phyloP scores from a whole-genome alignment of 139 green algal species.

The Chlorella sp. region DNA sequence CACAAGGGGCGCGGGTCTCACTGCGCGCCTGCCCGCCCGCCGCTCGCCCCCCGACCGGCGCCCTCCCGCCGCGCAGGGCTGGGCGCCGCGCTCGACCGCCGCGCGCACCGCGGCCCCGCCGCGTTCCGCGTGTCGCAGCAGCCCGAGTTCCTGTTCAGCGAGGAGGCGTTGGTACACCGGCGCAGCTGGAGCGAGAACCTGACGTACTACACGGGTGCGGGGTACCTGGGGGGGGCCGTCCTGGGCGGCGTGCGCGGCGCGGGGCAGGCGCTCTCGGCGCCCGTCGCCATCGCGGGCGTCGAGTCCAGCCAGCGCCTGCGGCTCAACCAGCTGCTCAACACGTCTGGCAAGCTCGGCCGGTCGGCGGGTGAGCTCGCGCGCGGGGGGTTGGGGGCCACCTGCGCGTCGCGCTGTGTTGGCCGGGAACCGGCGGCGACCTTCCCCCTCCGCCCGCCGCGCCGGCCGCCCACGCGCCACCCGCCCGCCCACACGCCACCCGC shows the following conservation, averaged over 20 bases:
- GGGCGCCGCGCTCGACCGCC: conserved; percentile 35
- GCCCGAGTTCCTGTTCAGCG: conserved; percentile 89
- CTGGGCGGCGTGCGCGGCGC: conserved; percentile 51
- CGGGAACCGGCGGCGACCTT: too few relatives aligned
- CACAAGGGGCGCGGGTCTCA: too few relatives aligned
- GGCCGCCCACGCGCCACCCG: too few relatives aligned
- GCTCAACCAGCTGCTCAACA: conserved; percentile 81
- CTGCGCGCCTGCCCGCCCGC: too few relatives aligned
- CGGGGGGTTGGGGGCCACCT: too few relatives aligned
- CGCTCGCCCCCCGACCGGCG: background rate
- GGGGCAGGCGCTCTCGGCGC: conserved; percentile 27
- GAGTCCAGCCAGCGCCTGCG: conserved; percentile 43
- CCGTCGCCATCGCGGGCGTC: conserved; percentile 32
- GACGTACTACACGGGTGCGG: conserved; percentile 88
- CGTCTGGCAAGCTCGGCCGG: conserved; percentile 56
- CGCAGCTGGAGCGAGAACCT: conserved; percentile 88
- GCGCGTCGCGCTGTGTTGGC: too few relatives aligned
- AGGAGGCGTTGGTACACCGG: conserved; percentile 74
- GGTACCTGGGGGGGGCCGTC: conserved; percentile 71
- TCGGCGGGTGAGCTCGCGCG: conserved; percentile 18
- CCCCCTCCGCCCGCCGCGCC: too few relatives aligned
- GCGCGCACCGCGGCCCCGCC: conserved; percentile 6
- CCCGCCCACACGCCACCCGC: too few relatives aligned
- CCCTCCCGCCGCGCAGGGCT: conserved; percentile 23
- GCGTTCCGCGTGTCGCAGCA: conserved; percentile 68